Base-by-base conservation (phyloP, 768 basidiomycete genomes). In the Stropharia rugosoannulata region DNA sequence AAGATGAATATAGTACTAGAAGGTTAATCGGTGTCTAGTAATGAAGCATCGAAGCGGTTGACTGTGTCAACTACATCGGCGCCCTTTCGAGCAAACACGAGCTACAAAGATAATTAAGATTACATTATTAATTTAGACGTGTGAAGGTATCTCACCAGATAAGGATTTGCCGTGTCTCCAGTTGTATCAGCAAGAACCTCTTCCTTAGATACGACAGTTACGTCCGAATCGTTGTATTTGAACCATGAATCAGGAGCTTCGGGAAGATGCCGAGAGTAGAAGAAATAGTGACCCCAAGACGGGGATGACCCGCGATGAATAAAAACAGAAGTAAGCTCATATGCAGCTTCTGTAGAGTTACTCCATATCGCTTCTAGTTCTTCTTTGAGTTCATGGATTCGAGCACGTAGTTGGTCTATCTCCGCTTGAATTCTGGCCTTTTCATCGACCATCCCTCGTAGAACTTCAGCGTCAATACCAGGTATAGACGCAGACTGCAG, bases 181-280 rank as follows among this genome's bases (percentile, higher is more conserved):
- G 91, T 93, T 36, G 93, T 90, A 73, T 97, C 92, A 27, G 85
- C 86, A 50, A 97, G 76, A 2, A 98, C 89, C 64, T 97, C 95
- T 7, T 84, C 84, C 64, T 90, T 89, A 8, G 80, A 71, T 0
- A 93, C 90, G 25, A 84, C 78, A 3, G 84, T 79, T 8, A 98
- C 93, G 56, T 83, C 85, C 37, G 92, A 92, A 67, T 98, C 95
- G 67, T 98, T 98, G 74, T 96, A 94, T 73, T 96, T 96, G 81
- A 95, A 93, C 93, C 95, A 98, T 42, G 81, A 79, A 55, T 97
- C 89, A 10, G 87, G 86, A 19, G 84, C 72, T 46, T 84, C 82
- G 1, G 94, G 95, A 12, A 97, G 76, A 68, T 93, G 81, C 39
- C 94, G 82, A 52, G 95, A 92, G 69, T 96, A 97, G 71, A 98